A percentile compares a stretch with the other conserved stretches of the same genome.
Evolutionary conservation across 805 yeast species (phyloP).

Genomic region (Ogataea polymorpha): DNA sequence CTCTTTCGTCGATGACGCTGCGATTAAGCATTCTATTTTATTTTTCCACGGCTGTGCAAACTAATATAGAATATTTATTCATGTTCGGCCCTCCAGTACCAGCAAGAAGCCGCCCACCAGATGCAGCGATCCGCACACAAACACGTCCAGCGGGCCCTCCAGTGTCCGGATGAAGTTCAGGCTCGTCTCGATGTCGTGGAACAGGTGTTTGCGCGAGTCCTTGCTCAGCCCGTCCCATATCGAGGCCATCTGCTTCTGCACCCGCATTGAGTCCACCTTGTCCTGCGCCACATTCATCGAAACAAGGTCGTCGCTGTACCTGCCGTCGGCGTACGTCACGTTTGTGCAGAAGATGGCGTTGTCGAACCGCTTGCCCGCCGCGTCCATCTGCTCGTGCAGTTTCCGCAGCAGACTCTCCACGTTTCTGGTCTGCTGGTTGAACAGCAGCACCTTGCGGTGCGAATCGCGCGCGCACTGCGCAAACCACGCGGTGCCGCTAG

Average conservation of each 20-base stretch:
- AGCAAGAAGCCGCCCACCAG: constrained; percentile 91
- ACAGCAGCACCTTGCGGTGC: constrained; percentile 53
- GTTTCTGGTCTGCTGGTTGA: constrained; percentile 94
- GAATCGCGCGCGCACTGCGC: constrained; percentile 31
- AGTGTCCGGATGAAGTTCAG: constrained; percentile 50
- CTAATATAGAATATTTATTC: constrained; percentile 2
- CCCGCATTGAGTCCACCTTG: constrained; percentile 72
- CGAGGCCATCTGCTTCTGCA: constrained; percentile 72
- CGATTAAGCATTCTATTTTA: constrained; percentile 21
- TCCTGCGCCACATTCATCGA: constrained; percentile 81
- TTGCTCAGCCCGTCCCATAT: constrained; percentile 62
- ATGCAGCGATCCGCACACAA: constrained; percentile 92
- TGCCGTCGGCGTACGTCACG: constrained; percentile 84
- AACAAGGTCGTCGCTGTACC: constrained; percentile 75
- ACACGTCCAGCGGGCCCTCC: constrained; percentile 59
- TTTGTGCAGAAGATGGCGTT: constrained; percentile 86
- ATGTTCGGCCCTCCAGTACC: constrained; percentile 56
- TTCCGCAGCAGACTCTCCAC: constrained; percentile 59
- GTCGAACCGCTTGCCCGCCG: constrained; percentile 51
- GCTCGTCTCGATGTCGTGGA: constrained; percentile 74
- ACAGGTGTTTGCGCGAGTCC: constrained; percentile 43
- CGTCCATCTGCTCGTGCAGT: constrained; percentile 43
- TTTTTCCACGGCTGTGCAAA: constrained; percentile 10
- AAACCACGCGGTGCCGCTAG: constrained; percentile 84
- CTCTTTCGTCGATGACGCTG: constrained; percentile 30